A percentile compares a stretch with the other conserved stretches of the same genome.
Evolutionary conservation across 179 eudicot species (phyloP).

Genomic region (Camellia oleifera): DNA sequence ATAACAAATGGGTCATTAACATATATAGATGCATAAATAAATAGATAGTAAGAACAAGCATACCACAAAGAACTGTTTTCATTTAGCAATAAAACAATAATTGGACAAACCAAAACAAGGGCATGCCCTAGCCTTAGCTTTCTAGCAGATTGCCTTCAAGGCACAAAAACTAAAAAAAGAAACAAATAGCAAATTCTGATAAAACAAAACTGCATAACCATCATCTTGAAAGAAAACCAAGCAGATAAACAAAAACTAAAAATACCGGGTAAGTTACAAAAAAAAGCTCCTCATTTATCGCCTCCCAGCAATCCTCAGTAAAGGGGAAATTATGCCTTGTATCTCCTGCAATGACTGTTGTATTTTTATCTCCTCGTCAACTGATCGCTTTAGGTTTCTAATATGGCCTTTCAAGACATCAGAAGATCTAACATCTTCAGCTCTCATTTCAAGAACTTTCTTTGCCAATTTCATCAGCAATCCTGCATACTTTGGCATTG

Average conservation of each 20-base stretch:
- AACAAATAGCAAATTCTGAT: background rate
- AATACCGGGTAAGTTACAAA: background rate
- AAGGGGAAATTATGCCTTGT: constrained; percentile 83
- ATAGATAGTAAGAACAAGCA: background rate
- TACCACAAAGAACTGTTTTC: background rate
- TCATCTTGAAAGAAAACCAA: background rate
- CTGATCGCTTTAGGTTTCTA: constrained; percentile 60
- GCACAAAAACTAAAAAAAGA: background rate
- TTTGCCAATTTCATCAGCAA: constrained; percentile 61
- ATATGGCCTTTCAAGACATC: constrained; percentile 49
- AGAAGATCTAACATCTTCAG: constrained; percentile 52
- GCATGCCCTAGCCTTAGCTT: constrained; percentile 1
- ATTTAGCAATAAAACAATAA: background rate
- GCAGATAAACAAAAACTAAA: background rate
- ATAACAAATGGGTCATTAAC: background rate
- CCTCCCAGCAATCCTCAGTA: constrained; percentile 79
- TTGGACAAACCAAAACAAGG: background rate
- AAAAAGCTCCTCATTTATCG: constrained; percentile 29
- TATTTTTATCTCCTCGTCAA: constrained; percentile 74
- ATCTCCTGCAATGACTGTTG: constrained; percentile 76
- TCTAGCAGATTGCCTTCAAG: background rate
- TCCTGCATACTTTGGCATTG: constrained; percentile 67
- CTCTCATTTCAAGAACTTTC: constrained; percentile 74
- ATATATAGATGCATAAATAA: too few relatives aligned
- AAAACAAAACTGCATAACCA: constrained; percentile 7